Evolutionary conservation across 2,329 filamentous ascomycete species (phyloP).

Genomic region (Xylaria sp.): DNA sequence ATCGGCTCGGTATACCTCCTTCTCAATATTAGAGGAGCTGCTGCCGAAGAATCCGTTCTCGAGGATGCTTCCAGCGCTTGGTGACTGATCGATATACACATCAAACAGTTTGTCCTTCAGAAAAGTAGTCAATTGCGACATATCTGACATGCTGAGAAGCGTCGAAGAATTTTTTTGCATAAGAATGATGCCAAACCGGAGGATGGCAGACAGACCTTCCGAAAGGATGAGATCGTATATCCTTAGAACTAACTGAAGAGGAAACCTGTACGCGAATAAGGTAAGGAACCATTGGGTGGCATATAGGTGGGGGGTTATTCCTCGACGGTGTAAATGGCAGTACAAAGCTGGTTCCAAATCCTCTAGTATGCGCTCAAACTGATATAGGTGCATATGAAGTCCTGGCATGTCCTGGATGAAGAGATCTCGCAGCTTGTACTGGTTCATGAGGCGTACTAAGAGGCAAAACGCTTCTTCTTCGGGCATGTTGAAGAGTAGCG

Average conservation of each 20-base stretch:
- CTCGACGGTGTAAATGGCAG: slow-evolving; percentile 86
- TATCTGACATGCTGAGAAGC: slow-evolving; percentile 85
- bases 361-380: slow-evolving; percentile 92
- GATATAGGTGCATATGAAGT: slow-evolving; percentile 88
- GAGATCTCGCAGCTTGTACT: slow-evolving; percentile 89
- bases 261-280: slow-evolving; percentile 97
- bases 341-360: slow-evolving; percentile 93
- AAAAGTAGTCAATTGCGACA: slow-evolving; percentile 86
- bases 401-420: slow-evolving; percentile 97
- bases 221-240: slow-evolving; percentile 96
- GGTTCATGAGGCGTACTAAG: slow-evolving; percentile 93
- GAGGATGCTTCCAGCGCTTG: slow-evolving; percentile 88
- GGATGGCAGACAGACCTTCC: slow-evolving; percentile 88
- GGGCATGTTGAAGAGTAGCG: slow-evolving; percentile 95
- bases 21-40: slow-evolving; percentile 85
- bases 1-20: slow-evolving; percentile 94
- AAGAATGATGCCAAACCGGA: slow-evolving; percentile 92
- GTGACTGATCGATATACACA: slow-evolving; percentile 93
- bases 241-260: slow-evolving; percentile 90
- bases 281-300: slow-evolving; percentile 99
- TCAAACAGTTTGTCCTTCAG: slow-evolving; percentile 95
- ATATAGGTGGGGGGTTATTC: slow-evolving; percentile 90
- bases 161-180: slow-evolving; percentile 91
- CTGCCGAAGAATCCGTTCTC: slow-evolving; percentile 98
- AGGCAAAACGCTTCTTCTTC: slow-evolving; percentile 97